Conservation (phyloP, 495 filamentous ascomycete species). For the Sordaria brevicollis region DNA sequence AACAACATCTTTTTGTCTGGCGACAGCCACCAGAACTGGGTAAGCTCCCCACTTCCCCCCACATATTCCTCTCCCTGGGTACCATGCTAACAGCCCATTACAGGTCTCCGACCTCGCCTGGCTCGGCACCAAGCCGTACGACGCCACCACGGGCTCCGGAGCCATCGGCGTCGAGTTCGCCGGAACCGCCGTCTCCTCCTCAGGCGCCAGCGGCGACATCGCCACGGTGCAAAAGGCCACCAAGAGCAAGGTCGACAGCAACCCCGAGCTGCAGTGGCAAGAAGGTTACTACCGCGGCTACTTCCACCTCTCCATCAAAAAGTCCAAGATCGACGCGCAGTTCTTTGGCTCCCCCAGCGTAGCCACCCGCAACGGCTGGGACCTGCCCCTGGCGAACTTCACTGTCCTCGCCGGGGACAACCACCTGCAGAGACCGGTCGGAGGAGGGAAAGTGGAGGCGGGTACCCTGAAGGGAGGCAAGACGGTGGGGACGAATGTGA, state of each 20-base stretch:
- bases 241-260: slow-evolving; percentile 36
- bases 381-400: slow-evolving; percentile 52
- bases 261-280: slow-evolving; percentile 51
- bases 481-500: slow-evolving; percentile 33
- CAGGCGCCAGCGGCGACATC: slow-evolving; percentile 40
- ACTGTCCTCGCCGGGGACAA: slow-evolving; percentile 47
- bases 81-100: neutral
- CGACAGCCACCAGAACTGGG: slow-evolving; percentile 52
- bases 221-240: slow-evolving; percentile 28
- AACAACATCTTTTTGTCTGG: slow-evolving; percentile 55
- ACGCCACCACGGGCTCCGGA: slow-evolving; percentile 42
- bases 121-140: slow-evolving; percentile 44
- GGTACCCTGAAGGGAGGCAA: slow-evolving; percentile 39
- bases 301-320: slow-evolving; percentile 42
- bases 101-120: slow-evolving; percentile 43
- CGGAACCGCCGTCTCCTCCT: slow-evolving; percentile 45
- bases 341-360: slow-evolving; percentile 41
- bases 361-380: slow-evolving; percentile 36
- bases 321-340: slow-evolving; percentile 39
- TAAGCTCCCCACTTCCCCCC: slow-evolving; percentile 6
- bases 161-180: slow-evolving; percentile 53
- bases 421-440: slow-evolving; percentile 33
- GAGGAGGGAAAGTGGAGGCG: slow-evolving; percentile 33
- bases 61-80: neutral
- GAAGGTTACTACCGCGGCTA: slow-evolving; percentile 55